Percentiles rank a stretch among this genome's conserved stretches.
Conservation (phyloP, 495 filamentous ascomycete species). For the Cairneyella variabilis region DNA sequence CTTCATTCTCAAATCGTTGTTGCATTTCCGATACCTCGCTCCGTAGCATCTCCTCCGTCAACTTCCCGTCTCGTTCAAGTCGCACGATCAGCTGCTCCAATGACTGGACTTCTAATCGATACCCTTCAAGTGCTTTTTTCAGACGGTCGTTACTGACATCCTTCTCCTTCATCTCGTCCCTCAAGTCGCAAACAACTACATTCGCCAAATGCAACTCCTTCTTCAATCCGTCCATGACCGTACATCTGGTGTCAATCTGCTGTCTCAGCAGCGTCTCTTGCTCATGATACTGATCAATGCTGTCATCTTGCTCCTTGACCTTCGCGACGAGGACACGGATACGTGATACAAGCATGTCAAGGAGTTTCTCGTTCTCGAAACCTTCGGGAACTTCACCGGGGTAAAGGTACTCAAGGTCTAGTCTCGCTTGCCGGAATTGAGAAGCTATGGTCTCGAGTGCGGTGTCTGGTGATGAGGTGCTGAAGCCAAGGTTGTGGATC, state of each 20-base stretch:
- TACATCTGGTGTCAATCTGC: constrained; percentile 41
- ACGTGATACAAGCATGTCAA: constrained; percentile 39
- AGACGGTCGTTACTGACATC: constrained; percentile 56
- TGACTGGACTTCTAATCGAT: constrained; percentile 58
- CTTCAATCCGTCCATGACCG: constrained; percentile 36
- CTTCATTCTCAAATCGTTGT: constrained; percentile 27
- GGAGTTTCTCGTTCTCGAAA: constrained; percentile 35
- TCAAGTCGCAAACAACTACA: constrained; percentile 43
- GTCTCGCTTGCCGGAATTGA: constrained; percentile 60
- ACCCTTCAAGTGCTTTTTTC: constrained; percentile 56
- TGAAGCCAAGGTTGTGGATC: constrained; percentile 53
- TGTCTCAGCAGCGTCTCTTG: constrained; percentile 41
- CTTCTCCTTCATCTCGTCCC: constrained; percentile 51
- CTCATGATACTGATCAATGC: constrained; percentile 52
- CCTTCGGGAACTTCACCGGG: constrained; percentile 54
- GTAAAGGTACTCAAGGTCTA: constrained; percentile 62
- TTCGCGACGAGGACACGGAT: constrained; percentile 42
- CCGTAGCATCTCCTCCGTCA: constrained; percentile 28
- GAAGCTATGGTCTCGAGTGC: constrained; percentile 46
- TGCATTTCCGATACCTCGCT: constrained; percentile 28
- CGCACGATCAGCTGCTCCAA: constrained; percentile 57
- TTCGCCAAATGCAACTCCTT: constrained; percentile 43
- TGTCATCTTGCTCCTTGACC: constrained; percentile 47
- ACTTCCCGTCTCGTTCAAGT: constrained; percentile 53
- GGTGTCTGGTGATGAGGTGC: constrained; percentile 36